Base-by-base conservation (phyloP, 139 green algal genomes). In the Zygnema circumcarinatum region DNA sequence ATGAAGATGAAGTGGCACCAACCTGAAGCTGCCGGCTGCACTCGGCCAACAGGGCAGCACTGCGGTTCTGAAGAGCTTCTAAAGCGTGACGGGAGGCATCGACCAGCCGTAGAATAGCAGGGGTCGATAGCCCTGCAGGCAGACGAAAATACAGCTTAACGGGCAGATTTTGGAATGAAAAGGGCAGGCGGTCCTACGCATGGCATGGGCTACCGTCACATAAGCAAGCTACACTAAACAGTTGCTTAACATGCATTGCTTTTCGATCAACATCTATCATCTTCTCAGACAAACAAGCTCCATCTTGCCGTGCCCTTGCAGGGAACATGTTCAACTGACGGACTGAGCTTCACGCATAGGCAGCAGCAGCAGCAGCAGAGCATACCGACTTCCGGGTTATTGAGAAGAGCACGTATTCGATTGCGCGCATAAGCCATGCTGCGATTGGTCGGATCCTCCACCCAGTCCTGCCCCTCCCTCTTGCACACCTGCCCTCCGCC, bases 371-470 rank as follows among this genome's bases (percentile, higher is more conserved):
- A n/a, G 56, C 29, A 29, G 56, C 25, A 25, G 56, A 29, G 56
- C 56, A 52, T 41, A 78, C 69, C 69, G 11, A 25, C 3, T 39
- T 78, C 7, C 7, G 69, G 69, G 16, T 78, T 11, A 16, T 41
- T 3, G 25, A 87, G 81, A 7, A 79, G 67, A 29, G 81, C 47
- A 38, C 81, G 81, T 2, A 87, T 72, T 29, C 81, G 81, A 41
- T 87, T 87, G 21, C 81, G 81, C n/a, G 56, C 21, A 42, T 80
- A 82, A 3, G 7, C 54, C 53, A 81, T 41, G 21, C 29, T 76
- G n/a, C 67, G 38, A 81, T 87, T 87, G 16, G 29, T 87, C 21
- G 54, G 54, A 81, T 87, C 81, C 33, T 87, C 81, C 16, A 87
- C n/a, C 81, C 81, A 87, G 2, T 35, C 81, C 2, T 41, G 21